Percentiles rank a stretch among this genome's conserved stretches.
Evolutionary conservation across 768 basidiomycete genomes (phyloP).

Genomic region (Mycena floridula): DNA sequence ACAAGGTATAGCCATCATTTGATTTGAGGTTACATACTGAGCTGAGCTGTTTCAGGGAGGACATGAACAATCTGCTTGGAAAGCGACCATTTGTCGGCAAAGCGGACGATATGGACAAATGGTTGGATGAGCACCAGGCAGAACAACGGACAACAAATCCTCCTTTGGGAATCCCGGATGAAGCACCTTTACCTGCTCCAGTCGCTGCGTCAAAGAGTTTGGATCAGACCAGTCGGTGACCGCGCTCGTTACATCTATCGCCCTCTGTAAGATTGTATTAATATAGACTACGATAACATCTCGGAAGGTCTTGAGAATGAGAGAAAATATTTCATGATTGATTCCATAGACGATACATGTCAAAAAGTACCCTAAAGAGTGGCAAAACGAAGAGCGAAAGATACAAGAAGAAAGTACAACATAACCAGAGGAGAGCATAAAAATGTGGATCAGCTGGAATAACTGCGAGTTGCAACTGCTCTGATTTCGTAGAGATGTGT

Average conservation of each 20-base stretch:
- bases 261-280: too few species aligned
- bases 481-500: slow-evolving; percentile 76
- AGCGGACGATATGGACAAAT: slow-evolving; percentile 93
- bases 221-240: too few species aligned
- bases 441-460: slow-evolving; percentile 29
- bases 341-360: slow-evolving; percentile 24
- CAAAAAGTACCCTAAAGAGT: slow-evolving; percentile 11
- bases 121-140: slow-evolving; percentile 79
- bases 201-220: slow-evolving; percentile 36
- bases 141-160: slow-evolving; percentile 56
- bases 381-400: background rate
- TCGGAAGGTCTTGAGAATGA: slow-evolving; percentile 41
- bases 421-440: slow-evolving; percentile 8
- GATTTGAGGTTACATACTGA: background rate
- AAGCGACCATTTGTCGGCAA: slow-evolving; percentile 75
- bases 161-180: slow-evolving; percentile 45
- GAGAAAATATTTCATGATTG: slow-evolving; percentile 31
- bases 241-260: too few species aligned
- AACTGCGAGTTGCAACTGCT: slow-evolving; percentile 79
- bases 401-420: slow-evolving; percentile 10
- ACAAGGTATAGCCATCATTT: slow-evolving; percentile 56
- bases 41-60: slow-evolving; percentile 48
- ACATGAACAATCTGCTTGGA: slow-evolving; percentile 80
- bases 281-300: too few species aligned
- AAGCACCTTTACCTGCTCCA: slow-evolving; percentile 43